Conservation (phyloP, 2,329 filamentous ascomycete genomes). For the Ophiocordyceps camponoti-leonardi region DNA sequence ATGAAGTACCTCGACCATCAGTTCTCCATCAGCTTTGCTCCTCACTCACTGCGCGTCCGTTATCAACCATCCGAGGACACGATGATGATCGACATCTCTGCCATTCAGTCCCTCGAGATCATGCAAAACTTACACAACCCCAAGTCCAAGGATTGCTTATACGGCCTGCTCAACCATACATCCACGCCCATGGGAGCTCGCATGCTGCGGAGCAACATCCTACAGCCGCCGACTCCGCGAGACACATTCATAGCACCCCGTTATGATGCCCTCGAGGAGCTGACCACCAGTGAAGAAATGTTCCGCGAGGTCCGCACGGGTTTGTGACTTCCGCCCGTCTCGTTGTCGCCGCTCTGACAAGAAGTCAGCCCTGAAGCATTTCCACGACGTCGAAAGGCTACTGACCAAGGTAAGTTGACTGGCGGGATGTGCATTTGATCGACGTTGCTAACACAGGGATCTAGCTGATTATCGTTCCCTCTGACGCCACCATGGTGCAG, state of each 20-base stretch:
- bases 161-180: slow-evolving; percentile 73
- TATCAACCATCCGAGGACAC: slow-evolving; percentile 81
- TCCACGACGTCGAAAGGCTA: slow-evolving; percentile 64
- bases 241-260: slow-evolving; percentile 49
- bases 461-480: slow-evolving; percentile 61
- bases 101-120: slow-evolving; percentile 72
- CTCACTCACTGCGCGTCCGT: slow-evolving; percentile 42
- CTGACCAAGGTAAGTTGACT: slow-evolving; percentile 46
- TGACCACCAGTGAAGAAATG: slow-evolving; percentile 69
- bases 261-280: slow-evolving; percentile 69
- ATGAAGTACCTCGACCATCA: slow-evolving; percentile 66
- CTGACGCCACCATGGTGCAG: slow-evolving; percentile 44
- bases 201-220: slow-evolving; percentile 65
- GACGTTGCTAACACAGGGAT: neutral
- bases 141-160: slow-evolving; percentile 68
- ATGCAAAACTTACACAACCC: slow-evolving; percentile 69
- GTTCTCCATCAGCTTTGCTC: slow-evolving; percentile 38
- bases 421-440: too few species aligned
- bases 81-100: slow-evolving; percentile 90
- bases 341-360: neutral
- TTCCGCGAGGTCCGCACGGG: slow-evolving; percentile 61
- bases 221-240: slow-evolving; percentile 68
- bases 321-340: slow-evolving; percentile 10
- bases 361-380: slow-evolving; percentile 49
- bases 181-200: slow-evolving; percentile 77